Conservation (phyloP, 75 land plant genomes). For the Ceratopteris richardii region DNA sequence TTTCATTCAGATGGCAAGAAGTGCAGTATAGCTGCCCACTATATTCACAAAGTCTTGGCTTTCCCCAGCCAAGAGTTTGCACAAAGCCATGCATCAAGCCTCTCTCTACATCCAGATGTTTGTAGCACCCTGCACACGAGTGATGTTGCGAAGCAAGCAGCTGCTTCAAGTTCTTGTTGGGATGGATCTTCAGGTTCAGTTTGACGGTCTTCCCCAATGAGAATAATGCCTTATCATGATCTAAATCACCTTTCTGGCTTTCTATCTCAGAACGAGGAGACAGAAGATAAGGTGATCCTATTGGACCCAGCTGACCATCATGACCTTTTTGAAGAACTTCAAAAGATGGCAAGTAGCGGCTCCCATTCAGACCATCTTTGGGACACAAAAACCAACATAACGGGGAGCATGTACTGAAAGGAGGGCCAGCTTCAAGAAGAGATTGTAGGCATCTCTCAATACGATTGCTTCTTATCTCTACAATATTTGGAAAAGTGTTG, state of each 20-base stretch:
- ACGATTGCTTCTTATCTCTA: conserved; percentile 69
- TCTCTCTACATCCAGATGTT: conserved; percentile 44
- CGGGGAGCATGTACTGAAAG: conserved; percentile 41
- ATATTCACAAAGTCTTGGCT: conserved; percentile 87
- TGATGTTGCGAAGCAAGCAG: conserved; percentile 61
- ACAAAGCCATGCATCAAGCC: conserved; percentile 53
- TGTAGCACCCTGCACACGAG: conserved; percentile 86
- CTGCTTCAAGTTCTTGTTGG: conserved; percentile 58
- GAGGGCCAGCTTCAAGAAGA: conserved; percentile 47
- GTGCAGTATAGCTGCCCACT: conserved; percentile 80
- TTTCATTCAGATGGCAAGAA: conserved; percentile 80
- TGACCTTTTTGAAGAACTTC: not conserved
- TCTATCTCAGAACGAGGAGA: conserved; percentile 22
- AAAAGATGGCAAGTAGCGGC: not conserved
- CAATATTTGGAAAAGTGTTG: conserved; percentile 71
- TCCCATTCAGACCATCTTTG: conserved; percentile 5
- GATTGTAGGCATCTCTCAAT: conserved; percentile 81
- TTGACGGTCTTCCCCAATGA: conserved; percentile 66
- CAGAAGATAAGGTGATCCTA: not conserved
- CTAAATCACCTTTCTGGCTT: conserved; percentile 3
- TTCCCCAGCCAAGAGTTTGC: conserved; percentile 71
- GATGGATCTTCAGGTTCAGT: conserved; percentile 52
- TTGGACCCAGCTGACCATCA: conserved; percentile 3
- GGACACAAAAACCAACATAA: conserved; percentile 64
- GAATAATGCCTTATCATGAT: conserved; percentile 8